Evolutionary conservation across 768 basidiomycete genomes (phyloP).

Genomic region (Mycena floridula): DNA sequence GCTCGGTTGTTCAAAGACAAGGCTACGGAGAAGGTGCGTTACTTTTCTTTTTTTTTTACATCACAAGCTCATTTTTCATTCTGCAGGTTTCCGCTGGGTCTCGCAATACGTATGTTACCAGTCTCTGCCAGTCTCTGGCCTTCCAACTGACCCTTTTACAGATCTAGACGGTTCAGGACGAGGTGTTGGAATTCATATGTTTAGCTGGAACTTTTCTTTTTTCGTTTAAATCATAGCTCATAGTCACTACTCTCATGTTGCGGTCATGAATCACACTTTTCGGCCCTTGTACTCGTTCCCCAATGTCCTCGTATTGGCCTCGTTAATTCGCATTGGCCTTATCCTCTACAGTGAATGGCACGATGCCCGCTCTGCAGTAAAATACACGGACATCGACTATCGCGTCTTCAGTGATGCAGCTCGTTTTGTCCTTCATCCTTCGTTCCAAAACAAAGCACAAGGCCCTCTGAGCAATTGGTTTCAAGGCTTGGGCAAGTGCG

Average conservation of each 20-base stretch:
- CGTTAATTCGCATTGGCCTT: constrained; percentile 57
- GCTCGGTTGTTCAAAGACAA: constrained; percentile 97
- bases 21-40: constrained; percentile 90
- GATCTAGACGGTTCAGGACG: no score
- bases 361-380: constrained; percentile 73
- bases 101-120: constrained; percentile 93
- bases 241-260: no score
- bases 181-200: no score
- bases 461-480: constrained; percentile 47
- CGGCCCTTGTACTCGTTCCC: constrained; percentile 36
- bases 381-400: constrained; percentile 99
- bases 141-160: no score
- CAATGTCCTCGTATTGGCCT: constrained; percentile 46
- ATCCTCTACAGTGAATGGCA: constrained; percentile 90
- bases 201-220: no score
- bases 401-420: constrained; percentile 93
- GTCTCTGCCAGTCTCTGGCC: no score
- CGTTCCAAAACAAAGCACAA: constrained; percentile 46
- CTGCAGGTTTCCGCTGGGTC: constrained; percentile 87
- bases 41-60: neutral
- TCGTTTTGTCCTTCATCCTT: constrained; percentile 50
- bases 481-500: constrained; percentile 68
- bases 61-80: constrained; percentile 7
- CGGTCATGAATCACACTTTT: no score
- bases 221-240: no score